A percentile compares a stretch with the other conserved stretches of the same genome.
Conservation (phyloP, 179 eudicot genomes). For the Silene vulgaris region DNA sequence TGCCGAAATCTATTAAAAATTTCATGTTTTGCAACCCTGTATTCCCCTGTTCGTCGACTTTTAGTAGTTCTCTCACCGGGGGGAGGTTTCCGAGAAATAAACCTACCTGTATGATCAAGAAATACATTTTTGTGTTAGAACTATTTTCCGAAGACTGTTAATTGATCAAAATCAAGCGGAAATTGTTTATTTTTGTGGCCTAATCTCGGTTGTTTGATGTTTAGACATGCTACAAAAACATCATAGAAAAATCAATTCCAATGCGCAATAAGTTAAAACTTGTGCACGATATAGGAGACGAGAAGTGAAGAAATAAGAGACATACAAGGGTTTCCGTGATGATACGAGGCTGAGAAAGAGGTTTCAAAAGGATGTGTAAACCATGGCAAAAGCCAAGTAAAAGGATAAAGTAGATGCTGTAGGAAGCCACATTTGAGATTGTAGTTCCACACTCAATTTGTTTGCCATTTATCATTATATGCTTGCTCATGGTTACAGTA, state of each 20-base stretch:
- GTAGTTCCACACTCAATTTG: slow-evolving; percentile 16
- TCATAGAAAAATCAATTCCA: too few relatives aligned
- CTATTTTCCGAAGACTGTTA: not conserved
- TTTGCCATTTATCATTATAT: not conserved
- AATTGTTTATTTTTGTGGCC: too few relatives aligned
- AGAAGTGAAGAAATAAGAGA: not conserved
- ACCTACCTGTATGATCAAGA: slow-evolving; percentile 55
- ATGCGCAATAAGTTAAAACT: not conserved
- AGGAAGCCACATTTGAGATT: slow-evolving; percentile 41
- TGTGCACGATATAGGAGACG: not conserved
- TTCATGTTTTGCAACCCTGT: slow-evolving; percentile 35
- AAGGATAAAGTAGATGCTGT: slow-evolving; percentile 46
- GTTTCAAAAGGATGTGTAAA: slow-evolving; percentile 46
- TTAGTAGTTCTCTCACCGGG: slow-evolving; percentile 19
- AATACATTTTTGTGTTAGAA: not conserved
- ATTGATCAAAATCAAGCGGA: not conserved
- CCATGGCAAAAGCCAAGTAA: slow-evolving; percentile 53
- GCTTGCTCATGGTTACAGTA: not conserved
- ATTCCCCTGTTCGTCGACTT: slow-evolving; percentile 11
- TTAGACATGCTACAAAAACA: too few relatives aligned
- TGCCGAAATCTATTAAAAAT: slow-evolving; percentile 68
- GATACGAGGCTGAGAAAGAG: slow-evolving; percentile 68
- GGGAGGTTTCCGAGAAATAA: slow-evolving; percentile 45
- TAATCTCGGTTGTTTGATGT: too few relatives aligned
- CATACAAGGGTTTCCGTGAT: slow-evolving; percentile 66